phyloP scores from a whole-genome alignment of 2,329 filamentous ascomycete species.

The Coniochaeta sp. region DNA sequence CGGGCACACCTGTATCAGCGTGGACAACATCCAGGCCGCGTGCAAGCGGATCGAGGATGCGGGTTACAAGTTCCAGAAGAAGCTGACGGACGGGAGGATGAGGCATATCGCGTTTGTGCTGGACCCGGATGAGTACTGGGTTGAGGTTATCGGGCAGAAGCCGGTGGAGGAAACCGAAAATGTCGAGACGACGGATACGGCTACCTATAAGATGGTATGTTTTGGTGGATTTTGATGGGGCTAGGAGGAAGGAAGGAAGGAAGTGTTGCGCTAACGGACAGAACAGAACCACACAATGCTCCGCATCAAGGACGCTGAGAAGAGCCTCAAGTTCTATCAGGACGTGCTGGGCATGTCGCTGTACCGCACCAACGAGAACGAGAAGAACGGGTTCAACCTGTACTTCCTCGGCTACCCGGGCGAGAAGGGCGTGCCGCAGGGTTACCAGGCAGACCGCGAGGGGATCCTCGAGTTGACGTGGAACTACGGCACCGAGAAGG shows the following conservation, averaged over 20 bases:
- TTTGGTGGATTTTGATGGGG: too few relatives aligned
- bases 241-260: not conserved
- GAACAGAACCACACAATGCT: conserved; percentile 84
- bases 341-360: conserved; percentile 86
- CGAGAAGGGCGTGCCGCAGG: conserved; percentile 40
- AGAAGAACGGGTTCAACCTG: conserved; percentile 71
- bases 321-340: conserved; percentile 72
- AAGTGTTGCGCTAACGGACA: too few relatives aligned
- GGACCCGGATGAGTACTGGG: conserved; percentile 84
- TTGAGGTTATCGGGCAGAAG: conserved; percentile 74
- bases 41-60: conserved; percentile 85
- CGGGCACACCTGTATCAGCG: conserved; percentile 78
- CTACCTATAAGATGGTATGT: conserved; percentile 64
- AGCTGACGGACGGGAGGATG: conserved; percentile 82
- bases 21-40: conserved; percentile 80
- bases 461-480: conserved; percentile 87
- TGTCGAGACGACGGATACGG: conserved; percentile 63
- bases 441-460: conserved; percentile 53
- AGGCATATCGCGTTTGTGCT: conserved; percentile 82
- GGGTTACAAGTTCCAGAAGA: conserved; percentile 94
- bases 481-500: conserved; percentile 79
- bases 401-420: conserved; percentile 85
- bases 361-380: conserved; percentile 64
- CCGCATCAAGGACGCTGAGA: conserved; percentile 75
- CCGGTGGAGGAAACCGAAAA: conserved; percentile 64